Evolutionary conservation across 139 green algal genomes (phyloP).

Genomic region (Deuterostichococcus epilithicus): DNA sequence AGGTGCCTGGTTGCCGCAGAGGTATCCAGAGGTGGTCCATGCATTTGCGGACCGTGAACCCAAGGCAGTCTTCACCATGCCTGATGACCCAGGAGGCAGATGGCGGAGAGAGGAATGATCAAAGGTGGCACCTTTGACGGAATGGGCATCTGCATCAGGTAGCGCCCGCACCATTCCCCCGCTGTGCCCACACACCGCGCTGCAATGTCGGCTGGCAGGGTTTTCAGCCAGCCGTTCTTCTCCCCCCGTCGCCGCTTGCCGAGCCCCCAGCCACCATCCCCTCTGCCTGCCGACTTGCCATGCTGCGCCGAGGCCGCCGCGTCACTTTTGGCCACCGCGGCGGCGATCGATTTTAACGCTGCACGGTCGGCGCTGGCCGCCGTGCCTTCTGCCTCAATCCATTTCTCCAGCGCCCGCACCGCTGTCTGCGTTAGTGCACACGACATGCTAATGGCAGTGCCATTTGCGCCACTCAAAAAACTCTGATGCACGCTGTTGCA

Average conservation of each 20-base stretch:
- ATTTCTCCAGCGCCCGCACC: neutral
- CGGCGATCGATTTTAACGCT: neutral
- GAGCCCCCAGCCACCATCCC: too few species aligned
- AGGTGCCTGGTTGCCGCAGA: too few species aligned
- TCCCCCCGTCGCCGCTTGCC: neutral
- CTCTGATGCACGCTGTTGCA: too few species aligned
- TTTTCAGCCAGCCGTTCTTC: neutral
- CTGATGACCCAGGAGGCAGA: too few species aligned
- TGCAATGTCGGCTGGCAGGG: neutral
- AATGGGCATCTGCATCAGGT: neutral
- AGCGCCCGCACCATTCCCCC: neutral
- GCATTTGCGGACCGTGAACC: too few species aligned
- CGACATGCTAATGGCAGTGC: too few species aligned
- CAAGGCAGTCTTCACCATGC: too few species aligned
- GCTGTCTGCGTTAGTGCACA: neutral
- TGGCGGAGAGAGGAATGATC: too few species aligned
- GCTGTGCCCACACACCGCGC: neutral
- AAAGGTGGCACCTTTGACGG: neutral
- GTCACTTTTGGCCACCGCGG: neutral
- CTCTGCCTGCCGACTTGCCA: neutral
- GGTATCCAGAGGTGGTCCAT: too few species aligned
- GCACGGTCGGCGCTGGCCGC: neutral
- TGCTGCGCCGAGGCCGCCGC: neutral
- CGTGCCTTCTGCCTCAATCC: neutral
- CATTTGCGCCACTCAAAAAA: too few species aligned